Conservation (phyloP, 331 rosid genomes). For the Erythrophleum ivorense region DNA sequence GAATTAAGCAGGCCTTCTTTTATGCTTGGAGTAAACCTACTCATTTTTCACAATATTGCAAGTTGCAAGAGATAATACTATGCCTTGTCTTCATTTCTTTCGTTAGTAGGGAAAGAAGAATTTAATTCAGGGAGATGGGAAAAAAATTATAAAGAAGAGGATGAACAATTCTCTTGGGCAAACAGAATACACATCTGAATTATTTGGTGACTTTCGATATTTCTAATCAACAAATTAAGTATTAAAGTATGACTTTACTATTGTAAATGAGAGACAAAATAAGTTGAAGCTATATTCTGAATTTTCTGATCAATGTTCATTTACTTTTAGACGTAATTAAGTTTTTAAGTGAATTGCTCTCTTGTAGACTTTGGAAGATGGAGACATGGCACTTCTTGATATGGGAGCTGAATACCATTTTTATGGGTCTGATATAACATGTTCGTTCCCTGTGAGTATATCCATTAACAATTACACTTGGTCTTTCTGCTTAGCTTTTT, state of each 20-base stretch:
- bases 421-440: conserved; percentile 95
- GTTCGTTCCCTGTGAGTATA: conserved; percentile 91
- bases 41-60: background rate
- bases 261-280: conserved; percentile 18
- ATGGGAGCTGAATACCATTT: conserved; percentile 97
- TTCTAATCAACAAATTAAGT: conserved; percentile 34
- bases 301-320: conserved; percentile 27
- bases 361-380: conserved; percentile 81
- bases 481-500: conserved; percentile 15
- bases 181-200: background rate
- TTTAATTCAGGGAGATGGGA: conserved; percentile 1
- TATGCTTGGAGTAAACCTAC: conserved; percentile 3
- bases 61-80: conserved; percentile 10
- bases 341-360: conserved; percentile 18
- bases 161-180: conserved; percentile 18
- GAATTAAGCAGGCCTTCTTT: background rate
- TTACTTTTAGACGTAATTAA: conserved; percentile 1
- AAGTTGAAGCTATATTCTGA: conserved; percentile 34
- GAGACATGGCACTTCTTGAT: conserved; percentile 93
- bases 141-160: background rate
- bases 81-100: conserved; percentile 6
- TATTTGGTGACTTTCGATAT: conserved; percentile 35
- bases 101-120: background rate
- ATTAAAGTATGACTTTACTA: conserved; percentile 16
- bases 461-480: conserved; percentile 30